Evolutionary conservation across 345 rosid genomes (phyloP).

Genomic region (Gossypium australe): DNA sequence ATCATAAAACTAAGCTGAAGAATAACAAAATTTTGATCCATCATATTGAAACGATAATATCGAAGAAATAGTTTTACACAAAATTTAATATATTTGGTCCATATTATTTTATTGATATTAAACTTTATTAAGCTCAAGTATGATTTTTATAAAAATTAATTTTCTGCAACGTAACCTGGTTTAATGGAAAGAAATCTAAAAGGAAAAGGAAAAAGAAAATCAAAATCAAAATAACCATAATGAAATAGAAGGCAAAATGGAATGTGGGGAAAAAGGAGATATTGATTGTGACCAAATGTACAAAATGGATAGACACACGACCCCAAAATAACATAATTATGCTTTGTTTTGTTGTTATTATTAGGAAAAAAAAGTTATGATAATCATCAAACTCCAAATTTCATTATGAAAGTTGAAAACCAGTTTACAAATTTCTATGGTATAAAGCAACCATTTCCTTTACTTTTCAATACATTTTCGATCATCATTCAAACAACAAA

Average conservation of each 20-base stretch:
- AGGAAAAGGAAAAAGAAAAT: too few relatives aligned
- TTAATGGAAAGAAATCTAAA: too few relatives aligned
- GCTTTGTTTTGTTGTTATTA: not conserved
- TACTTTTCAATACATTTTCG: not conserved
- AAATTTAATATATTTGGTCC: too few relatives aligned
- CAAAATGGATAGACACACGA: conserved; percentile 3
- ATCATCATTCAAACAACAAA: not conserved
- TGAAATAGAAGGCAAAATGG: not conserved
- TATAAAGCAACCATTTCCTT: not conserved
- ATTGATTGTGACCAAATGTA: conserved; percentile 11
- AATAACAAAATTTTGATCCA: too few relatives aligned
- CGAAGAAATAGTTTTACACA: too few relatives aligned
- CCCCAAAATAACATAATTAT: not conserved
- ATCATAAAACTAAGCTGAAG: too few relatives aligned
- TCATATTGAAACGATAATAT: too few relatives aligned
- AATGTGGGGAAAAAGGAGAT: not conserved
- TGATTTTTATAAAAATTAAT: too few relatives aligned
- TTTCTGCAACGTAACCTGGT: too few relatives aligned
- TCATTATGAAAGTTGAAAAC: not conserved
- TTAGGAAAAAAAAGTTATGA: not conserved
- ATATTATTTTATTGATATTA: too few relatives aligned
- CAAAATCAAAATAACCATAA: not conserved
- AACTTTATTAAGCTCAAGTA: too few relatives aligned
- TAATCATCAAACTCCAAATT: not conserved
- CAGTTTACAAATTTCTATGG: not conserved